These are phyloP conservation scores for Heliosperma pusillum DNA, from an alignment of 148 eudicot genomes.

Conservation along the genomic window DNA sequence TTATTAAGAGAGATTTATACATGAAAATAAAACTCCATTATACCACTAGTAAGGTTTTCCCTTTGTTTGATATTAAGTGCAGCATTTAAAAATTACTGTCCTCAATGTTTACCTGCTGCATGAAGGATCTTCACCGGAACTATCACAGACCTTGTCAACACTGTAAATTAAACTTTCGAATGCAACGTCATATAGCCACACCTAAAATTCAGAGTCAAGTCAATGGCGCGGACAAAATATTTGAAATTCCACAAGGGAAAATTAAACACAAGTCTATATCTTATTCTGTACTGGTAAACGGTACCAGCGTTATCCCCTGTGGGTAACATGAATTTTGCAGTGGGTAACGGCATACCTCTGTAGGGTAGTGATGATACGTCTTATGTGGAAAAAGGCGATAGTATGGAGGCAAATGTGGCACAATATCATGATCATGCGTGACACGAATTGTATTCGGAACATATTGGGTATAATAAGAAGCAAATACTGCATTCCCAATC, in stretches of 20 bases:
- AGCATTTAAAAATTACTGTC: neutral
- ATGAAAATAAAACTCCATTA: no score
- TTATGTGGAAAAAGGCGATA: constrained; percentile 65
- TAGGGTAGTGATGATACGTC: constrained; percentile 86
- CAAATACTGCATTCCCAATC: constrained; percentile 84
- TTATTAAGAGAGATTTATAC: no score
- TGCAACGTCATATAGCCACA: constrained; percentile 68
- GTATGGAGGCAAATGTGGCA: constrained; percentile 96
- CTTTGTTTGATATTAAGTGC: neutral
- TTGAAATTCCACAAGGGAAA: neutral
- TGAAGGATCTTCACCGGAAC: constrained; percentile 84
- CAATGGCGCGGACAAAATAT: neutral
- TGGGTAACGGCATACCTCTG: constrained; percentile 54
- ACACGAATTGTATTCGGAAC: constrained; percentile 84
- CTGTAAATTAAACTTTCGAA: constrained; percentile 54
- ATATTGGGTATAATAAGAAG: constrained; percentile 49
- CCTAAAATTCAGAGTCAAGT: constrained; percentile 44
- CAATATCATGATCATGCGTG: constrained; percentile 79
- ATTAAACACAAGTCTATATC: neutral
- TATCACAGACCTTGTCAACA: constrained; percentile 81
- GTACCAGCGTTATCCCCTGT: no score
- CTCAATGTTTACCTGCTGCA: constrained; percentile 70
- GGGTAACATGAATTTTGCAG: neutral
- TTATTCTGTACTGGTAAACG: no score
- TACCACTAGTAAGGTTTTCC: no score